phyloP scores from a whole-genome alignment of 306 rosid genomes.

The Lablab purpureus region DNA sequence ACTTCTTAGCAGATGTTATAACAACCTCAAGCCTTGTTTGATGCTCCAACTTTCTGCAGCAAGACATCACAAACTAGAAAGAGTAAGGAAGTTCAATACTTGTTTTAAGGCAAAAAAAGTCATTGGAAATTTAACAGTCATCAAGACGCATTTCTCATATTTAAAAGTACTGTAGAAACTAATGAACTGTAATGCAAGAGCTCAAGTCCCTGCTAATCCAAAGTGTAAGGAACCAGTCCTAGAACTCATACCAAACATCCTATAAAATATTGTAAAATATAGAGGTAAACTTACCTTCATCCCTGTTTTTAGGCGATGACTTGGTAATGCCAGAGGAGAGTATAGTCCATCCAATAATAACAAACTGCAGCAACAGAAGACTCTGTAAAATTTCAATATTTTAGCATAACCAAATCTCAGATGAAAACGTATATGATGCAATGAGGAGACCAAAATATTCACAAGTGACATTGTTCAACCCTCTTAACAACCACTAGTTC shows the following conservation, averaged over 20 bases:
- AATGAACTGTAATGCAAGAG: no score
- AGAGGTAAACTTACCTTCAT: not conserved
- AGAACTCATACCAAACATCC: slow-evolving; percentile 5
- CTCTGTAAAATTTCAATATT: slow-evolving; percentile 1
- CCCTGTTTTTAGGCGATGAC: no score
- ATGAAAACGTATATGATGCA: slow-evolving; percentile 6
- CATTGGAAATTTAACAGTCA: not conserved
- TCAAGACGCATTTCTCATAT: slow-evolving; percentile 10
- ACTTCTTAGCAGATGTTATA: slow-evolving; percentile 26
- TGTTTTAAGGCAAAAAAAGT: not conserved
- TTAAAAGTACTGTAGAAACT: no score
- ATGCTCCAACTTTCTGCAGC: slow-evolving; percentile 61
- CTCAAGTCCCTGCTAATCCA: slow-evolving; percentile 17
- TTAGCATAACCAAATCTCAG: slow-evolving; percentile 7
- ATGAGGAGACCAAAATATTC: slow-evolving; percentile 24
- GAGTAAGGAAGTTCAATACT: not conserved
- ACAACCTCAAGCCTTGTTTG: slow-evolving; percentile 43
- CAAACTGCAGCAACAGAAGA: slow-evolving; percentile 59
- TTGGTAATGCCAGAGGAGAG: slow-evolving; percentile 48
- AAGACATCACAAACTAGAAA: slow-evolving; percentile 36
- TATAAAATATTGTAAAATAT: not conserved
- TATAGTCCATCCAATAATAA: slow-evolving; percentile 60
- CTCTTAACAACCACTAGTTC: not conserved
- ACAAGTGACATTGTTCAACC: slow-evolving; percentile 18
- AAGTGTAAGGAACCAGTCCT: not conserved